Evolutionary conservation across 2,329 filamentous ascomycete genomes (phyloP), one percentile per base, ranked within the genome.

Genomic region (Epichloe typhina): DNA sequence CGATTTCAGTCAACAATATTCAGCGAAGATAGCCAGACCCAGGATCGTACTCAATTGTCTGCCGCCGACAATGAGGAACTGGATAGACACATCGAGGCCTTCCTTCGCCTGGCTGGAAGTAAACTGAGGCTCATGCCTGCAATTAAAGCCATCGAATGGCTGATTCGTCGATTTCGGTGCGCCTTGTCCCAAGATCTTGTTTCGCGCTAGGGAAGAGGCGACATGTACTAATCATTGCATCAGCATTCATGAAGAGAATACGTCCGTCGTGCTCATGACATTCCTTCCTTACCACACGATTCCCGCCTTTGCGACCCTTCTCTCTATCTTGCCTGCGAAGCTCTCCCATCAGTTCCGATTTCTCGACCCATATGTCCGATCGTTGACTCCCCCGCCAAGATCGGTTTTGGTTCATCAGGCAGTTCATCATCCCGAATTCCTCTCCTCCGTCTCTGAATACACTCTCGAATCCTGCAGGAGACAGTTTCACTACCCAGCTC

Each of bases 261-360:
- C 88, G 4, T 73, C 79, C 3, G 77, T 77, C 36, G 71, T 95
- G 13, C 73, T 97, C 42, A 77, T 90, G 57, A 87, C 90, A 3
- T 97, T 97, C 65, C 75, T 98, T 5, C 93, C 93, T 1, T 97
- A 95, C 67, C 90, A 98, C 65, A 82, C 83, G 7, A 84, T 88
- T 35, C 86, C 86, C 5, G 80, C 88, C 13, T 98, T 98, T 65
- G 75, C 85, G 45, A 90, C 88, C 1, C 73, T 97, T 7, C 74
- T 98, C 26, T 90, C 88, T 2, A 94, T 98, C 52, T 72, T 98
- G 12, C 89, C 93, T 0, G 64, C 74, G n/a, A 79, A 75, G 47
- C 73, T 96, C 8, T 83, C 89, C 1, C 71, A 78, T 40, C 80
- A 86, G 38, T 89, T 93, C 65, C 84, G 83, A 57, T 95, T 95